Evolutionary conservation across 495 filamentous ascomycete genomes (phyloP), one percentile per base, ranked within the genome.

Genomic region (Aspergillus nidulans): DNA sequence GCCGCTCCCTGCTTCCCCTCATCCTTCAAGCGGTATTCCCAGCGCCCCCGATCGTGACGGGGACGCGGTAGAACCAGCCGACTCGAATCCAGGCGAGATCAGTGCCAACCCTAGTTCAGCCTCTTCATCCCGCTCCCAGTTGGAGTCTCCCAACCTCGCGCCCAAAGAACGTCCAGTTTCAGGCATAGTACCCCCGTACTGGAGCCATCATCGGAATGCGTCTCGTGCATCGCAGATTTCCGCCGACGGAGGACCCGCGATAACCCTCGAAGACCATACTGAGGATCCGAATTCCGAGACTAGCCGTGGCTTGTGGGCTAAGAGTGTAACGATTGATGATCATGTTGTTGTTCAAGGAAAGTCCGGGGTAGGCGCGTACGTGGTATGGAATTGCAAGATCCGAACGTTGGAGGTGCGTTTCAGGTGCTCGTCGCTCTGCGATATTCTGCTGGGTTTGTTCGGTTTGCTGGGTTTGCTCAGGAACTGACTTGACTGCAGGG

Each of bases 351-450:
- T 90, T 42, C 75, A 78, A 55, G 87, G 74, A 38, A 76, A 79
- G 61, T 82, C 79, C 5, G 82, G 82, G 9, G 75, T 87, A 16
- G 87, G 87, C 3, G 77, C 84, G 0, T 90, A 89, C 68, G 85
- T 89, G 21, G 85, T 88, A 16, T 90, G 87, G 87, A 85, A 84
- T 65, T 87, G 83, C 61, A 82, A 66, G 24, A 79, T 90, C 32
- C 78, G 85, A 61, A 89, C 86, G 3, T 72, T 89, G 26, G 82
- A 89, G 72, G 86, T 87, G 58, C 63, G 81, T 78, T 39, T 23
- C 32, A 39, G 20, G 10, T 8, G 32, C 12, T 13, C 41, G n/a
- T n/a, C n/a, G n/a, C n/a, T n/a, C n/a, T n/a, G n/a, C n/a, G n/a
- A n/a, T n/a, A n/a, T n/a, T n/a, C n/a, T n/a, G 4, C 4, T 34